phyloP scores from a whole-genome alignment of 192 early-diverging fungal species.

The Gigaspora rosea region DNA sequence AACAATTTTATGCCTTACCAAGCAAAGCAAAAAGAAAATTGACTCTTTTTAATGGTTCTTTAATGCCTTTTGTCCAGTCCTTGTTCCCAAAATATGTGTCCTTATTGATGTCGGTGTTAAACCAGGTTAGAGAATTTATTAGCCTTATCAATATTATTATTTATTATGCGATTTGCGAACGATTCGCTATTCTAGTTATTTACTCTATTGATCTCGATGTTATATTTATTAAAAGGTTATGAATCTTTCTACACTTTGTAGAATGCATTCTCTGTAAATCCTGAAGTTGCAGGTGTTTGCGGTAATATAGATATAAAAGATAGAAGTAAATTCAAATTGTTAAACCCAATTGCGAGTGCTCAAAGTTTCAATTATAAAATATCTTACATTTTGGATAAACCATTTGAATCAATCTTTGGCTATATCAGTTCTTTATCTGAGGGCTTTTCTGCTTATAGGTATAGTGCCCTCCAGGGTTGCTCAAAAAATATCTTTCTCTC shows the following conservation, averaged over 20 bases:
- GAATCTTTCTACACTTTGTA: slow-evolving; percentile 66
- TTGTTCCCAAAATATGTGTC: slow-evolving; percentile 63
- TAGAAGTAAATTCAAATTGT: slow-evolving; percentile 49
- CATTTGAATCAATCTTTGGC: slow-evolving; percentile 81
- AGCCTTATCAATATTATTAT: too few relatives aligned
- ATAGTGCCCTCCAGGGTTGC: slow-evolving; percentile 71
- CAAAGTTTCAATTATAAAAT: slow-evolving; percentile 78
- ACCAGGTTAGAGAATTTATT: slow-evolving; percentile 38
- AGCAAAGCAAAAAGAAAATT: slow-evolving; percentile 91
- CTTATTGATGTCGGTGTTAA: slow-evolving; percentile 67
- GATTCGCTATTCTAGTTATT: too few relatives aligned
- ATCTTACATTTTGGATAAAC: slow-evolving; percentile 68
- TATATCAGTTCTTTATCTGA: slow-evolving; percentile 86
- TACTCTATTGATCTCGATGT: too few relatives aligned
- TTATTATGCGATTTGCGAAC: too few relatives aligned
- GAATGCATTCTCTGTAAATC: slow-evolving; percentile 62
- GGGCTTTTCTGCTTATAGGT: slow-evolving; percentile 85
- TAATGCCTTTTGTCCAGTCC: slow-evolving; percentile 60
- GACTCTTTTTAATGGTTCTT: slow-evolving; percentile 79
- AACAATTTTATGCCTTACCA: slow-evolving; percentile 84
- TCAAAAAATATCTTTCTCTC: slow-evolving; percentile 81
- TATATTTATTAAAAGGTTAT: slow-evolving; percentile 2
- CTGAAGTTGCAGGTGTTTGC: slow-evolving; percentile 64
- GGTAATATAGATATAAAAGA: slow-evolving; percentile 73
- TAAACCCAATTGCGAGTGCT: slow-evolving; percentile 60